Conservation (phyloP, 2,329 filamentous ascomycete genomes). For the Sporothrix luriei region DNA sequence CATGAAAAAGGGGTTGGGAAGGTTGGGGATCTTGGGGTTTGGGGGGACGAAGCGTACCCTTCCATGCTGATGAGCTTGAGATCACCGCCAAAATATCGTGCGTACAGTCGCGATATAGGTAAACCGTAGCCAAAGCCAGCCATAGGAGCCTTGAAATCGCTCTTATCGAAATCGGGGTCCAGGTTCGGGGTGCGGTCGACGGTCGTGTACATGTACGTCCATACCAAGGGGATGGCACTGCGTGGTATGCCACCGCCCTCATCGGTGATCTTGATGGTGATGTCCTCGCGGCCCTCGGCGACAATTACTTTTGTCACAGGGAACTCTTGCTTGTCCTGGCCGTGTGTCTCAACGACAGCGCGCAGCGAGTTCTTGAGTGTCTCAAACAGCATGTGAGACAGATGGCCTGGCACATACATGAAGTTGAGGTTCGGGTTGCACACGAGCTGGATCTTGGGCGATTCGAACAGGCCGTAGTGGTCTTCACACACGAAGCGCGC, state of each 20-base stretch:
- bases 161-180: conserved; percentile 98
- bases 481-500: conserved; percentile 99
- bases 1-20: neutral
- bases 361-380: conserved; percentile 97
- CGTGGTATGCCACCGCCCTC: conserved; percentile 95
- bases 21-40: no score
- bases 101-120: conserved; percentile 91
- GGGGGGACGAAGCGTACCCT: conserved; percentile 65
- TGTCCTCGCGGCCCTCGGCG: conserved; percentile 96
- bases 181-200: conserved; percentile 93
- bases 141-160: conserved; percentile 99
- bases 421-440: conserved; percentile 94
- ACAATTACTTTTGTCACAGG: conserved; percentile 97
- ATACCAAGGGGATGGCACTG: conserved; percentile 93
- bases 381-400: conserved; percentile 99
- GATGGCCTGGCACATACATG: conserved; percentile 99
- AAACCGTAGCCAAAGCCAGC: conserved; percentile 97
- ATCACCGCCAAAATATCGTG: conserved; percentile 95
- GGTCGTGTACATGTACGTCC: conserved; percentile 99
- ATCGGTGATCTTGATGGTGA: conserved; percentile 97
- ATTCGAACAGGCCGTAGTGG: conserved; percentile 95
- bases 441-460: conserved; percentile 93
- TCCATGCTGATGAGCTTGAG: conserved; percentile 99
- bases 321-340: conserved; percentile 92
- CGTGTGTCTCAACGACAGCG: conserved; percentile 93